Base-by-base conservation (phyloP, 495 filamentous ascomycete species). In the Umbilicaria muhlenbergii region DNA sequence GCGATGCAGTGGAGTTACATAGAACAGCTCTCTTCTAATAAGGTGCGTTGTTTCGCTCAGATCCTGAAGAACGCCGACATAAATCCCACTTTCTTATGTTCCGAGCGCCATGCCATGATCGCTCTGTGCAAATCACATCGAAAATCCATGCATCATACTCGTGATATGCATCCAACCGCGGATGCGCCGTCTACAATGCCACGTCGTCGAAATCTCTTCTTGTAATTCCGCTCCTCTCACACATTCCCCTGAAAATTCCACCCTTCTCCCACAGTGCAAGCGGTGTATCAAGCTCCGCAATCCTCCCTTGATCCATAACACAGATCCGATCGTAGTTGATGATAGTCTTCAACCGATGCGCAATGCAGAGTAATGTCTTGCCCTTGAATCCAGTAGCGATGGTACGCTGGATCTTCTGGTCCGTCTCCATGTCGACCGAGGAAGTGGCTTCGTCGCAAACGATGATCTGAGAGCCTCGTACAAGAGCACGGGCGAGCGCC, bases 401-500 rank as follows among this genome's bases (percentile, higher is more conserved):
- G 5, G 89, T 93, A 36, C 66, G 65, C 65, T 98, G 91, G 59
- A 98, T 94, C 70, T 87, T 88, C 62, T 83, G 76, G 50, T 98
- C 89, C 11, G 91, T 98, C 58, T 94, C 89, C 63, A 95, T 88
- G 61, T 98, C 89, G 5, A 98, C 87, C 4, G 75, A 81, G 3
- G 78, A 84, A 0, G 89, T 98, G 0, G 91, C 89, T 62, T 95
- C 91, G 65, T 98, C 89, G 61, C 86, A 94, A 39, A 98, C 78
- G 52, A 95, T 94, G 62, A 95, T 94, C 51, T 83, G 83, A 0
- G 78, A 80, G 24, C 80, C 74, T 28, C 91, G 75, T 0, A 95
- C 88, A 2, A 95, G 73, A 0, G 89, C 89, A 0, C 89, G 77
- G 1, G 89, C 89, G 1, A 98, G 69, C 3, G 91, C 89, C 83